A percentile compares a stretch with the other conserved stretches of the same genome.
These are phyloP conservation scores for Paramecium pentaurelia DNA, from an alignment of 73 alveolate species.

Conservation along the genomic window DNA sequence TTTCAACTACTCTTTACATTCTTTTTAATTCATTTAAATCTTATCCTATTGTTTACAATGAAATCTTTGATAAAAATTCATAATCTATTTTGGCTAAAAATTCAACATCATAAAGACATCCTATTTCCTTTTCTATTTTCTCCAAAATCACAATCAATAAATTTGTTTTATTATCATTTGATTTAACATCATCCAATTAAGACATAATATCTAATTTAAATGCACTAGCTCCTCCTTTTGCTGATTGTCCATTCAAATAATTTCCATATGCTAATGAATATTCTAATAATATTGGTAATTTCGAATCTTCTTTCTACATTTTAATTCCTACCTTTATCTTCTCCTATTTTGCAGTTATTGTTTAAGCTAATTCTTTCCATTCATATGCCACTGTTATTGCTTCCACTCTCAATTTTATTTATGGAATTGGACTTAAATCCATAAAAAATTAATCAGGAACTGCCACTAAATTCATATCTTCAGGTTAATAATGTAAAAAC, in stretches of 20 bases:
- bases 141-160: not conserved
- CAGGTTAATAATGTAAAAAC: conserved; percentile 9
- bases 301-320: not conserved
- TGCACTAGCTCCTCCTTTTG: conserved; percentile 43
- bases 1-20: conserved; percentile 4
- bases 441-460: conserved; percentile 24
- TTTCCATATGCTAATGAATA: conserved; percentile 47
- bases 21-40: conserved; percentile 29
- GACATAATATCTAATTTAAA: conserved; percentile 24
- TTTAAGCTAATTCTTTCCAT: not conserved
- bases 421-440: conserved; percentile 21
- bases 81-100: conserved; percentile 20
- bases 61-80: not conserved
- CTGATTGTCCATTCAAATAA: conserved; percentile 25
- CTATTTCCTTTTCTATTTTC: not conserved
- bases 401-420: conserved; percentile 22
- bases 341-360: not conserved
- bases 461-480: not conserved
- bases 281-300: not conserved
- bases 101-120: not conserved
- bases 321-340: not conserved
- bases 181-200: conserved; percentile 40
- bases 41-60: not conserved
- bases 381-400: not conserved
- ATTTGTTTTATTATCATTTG: conserved; percentile 38